phyloP scores from a whole-genome alignment of 164 flowering plant genomes.

The Berberis thunbergii region DNA sequence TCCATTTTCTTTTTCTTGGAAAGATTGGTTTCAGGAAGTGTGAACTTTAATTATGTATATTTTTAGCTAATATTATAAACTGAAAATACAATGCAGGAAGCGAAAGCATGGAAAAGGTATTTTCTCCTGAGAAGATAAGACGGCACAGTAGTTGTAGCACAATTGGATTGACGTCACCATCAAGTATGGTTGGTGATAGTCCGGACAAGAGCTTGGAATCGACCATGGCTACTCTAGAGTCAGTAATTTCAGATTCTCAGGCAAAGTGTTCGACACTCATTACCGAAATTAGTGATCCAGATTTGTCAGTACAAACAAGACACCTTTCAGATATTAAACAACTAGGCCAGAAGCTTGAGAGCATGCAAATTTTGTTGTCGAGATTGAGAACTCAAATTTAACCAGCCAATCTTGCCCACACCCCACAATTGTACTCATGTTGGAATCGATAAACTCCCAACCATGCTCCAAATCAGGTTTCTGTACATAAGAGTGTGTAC shows the following conservation, averaged over 20 bases:
- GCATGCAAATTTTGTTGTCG: constrained; percentile 50
- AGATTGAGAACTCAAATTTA: constrained; percentile 43
- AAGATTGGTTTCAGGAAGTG: too few species aligned
- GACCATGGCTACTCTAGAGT: constrained; percentile 63
- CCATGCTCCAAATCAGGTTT: constrained; percentile 23
- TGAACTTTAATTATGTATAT: too few species aligned
- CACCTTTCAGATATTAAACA: constrained; percentile 36
- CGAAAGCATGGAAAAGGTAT: constrained; percentile 65
- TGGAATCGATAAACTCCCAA: constrained; percentile 13
- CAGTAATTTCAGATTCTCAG: constrained; percentile 53
- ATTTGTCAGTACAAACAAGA: constrained; percentile 18
- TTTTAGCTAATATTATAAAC: too few species aligned
- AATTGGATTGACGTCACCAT: constrained; percentile 19
- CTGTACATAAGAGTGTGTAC: constrained; percentile 27
- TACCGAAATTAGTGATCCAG: constrained; percentile 26
- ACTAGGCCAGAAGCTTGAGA: constrained; percentile 52
- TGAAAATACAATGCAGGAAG: constrained; percentile 46
- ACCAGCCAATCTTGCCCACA: neutral
- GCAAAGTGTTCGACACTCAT: constrained; percentile 50
- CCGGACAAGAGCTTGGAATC: constrained; percentile 29
- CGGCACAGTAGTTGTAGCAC: constrained; percentile 27
- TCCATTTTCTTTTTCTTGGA: too few species aligned
- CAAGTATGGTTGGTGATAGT: constrained; percentile 20
- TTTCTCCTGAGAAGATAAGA: constrained; percentile 45
- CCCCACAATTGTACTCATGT: constrained; percentile 6